These are phyloP conservation scores for Eucalyptus polyanthemos DNA, from an alignment of 345 rosid genomes.

Conservation along the genomic window DNA sequence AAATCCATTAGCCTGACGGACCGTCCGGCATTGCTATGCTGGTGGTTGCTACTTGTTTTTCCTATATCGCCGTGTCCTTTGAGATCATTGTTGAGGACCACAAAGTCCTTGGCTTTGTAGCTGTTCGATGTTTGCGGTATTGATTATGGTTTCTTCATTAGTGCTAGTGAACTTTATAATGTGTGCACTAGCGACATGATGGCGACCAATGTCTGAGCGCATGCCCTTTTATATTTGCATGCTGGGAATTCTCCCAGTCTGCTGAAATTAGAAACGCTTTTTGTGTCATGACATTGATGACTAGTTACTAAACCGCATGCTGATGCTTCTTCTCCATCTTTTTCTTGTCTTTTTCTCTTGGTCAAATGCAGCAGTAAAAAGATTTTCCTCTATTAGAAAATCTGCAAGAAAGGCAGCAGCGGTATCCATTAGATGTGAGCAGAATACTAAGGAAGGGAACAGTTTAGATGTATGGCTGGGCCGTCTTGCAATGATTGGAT, in stretches of 20 bases:
- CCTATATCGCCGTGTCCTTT: neutral
- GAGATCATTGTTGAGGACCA: neutral
- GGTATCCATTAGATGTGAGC: constrained; percentile 59
- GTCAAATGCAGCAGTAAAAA: constrained; percentile 16
- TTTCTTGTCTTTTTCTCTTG: neutral
- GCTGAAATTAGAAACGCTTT: neutral
- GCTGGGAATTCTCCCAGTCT: neutral
- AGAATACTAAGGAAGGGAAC: constrained; percentile 35
- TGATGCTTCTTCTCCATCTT: neutral
- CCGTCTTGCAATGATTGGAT: constrained; percentile 82
- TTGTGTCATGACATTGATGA: neutral
- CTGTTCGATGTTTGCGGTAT: neutral
- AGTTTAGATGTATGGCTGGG: constrained; percentile 87
- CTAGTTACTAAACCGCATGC: neutral
- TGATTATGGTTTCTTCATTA: neutral
- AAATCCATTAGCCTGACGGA: neutral
- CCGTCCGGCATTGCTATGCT: neutral
- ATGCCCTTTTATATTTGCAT: neutral
- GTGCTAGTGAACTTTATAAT: neutral
- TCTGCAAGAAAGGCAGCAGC: constrained; percentile 22
- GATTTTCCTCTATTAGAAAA: constrained; percentile 10
- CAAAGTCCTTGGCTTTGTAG: neutral
- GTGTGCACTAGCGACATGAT: neutral
- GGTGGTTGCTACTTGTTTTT: neutral
- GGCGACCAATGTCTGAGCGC: neutral